phyloP scores from a whole-genome alignment of 129 eudicot genomes.

The Saussurea involucrata region DNA sequence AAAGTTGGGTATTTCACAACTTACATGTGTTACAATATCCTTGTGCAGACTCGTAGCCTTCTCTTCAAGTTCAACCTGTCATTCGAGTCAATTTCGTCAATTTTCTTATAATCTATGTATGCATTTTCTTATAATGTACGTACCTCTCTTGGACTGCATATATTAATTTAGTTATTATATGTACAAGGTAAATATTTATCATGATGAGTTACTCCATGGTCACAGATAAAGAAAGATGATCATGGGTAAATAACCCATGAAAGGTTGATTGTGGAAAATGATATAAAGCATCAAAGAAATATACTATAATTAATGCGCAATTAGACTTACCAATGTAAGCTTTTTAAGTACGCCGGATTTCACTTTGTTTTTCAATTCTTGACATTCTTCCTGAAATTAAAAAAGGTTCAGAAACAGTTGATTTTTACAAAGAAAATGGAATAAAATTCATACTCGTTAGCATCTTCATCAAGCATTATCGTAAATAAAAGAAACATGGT shows the following conservation, averaged over 20 bases:
- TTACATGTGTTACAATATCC: constrained; percentile 63
- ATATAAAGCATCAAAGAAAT: not conserved
- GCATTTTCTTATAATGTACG: no score
- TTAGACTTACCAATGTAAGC: constrained; percentile 69
- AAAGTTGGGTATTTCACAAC: constrained; percentile 2
- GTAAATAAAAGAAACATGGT: not conserved
- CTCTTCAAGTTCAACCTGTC: constrained; percentile 62
- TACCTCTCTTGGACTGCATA: not conserved
- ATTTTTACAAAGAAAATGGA: not conserved
- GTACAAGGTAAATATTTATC: not conserved
- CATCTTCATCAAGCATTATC: not conserved
- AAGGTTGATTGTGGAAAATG: not conserved
- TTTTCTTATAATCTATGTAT: not conserved
- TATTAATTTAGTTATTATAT: not conserved
- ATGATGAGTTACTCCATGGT: not conserved
- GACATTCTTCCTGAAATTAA: constrained; percentile 63
- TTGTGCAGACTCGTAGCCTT: constrained; percentile 63
- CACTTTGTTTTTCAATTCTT: constrained; percentile 57
- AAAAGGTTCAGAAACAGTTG: constrained; percentile 9
- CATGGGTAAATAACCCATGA: not conserved
- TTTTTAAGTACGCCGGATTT: constrained; percentile 52
- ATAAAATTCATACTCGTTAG: not conserved
- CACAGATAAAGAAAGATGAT: not conserved
- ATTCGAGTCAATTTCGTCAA: constrained; percentile 23
- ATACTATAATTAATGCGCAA: not conserved